These are phyloP conservation scores for Verticillium nonalfalfae DNA, from an alignment of 2,329 filamentous ascomycete species.

Conservation along the genomic window DNA sequence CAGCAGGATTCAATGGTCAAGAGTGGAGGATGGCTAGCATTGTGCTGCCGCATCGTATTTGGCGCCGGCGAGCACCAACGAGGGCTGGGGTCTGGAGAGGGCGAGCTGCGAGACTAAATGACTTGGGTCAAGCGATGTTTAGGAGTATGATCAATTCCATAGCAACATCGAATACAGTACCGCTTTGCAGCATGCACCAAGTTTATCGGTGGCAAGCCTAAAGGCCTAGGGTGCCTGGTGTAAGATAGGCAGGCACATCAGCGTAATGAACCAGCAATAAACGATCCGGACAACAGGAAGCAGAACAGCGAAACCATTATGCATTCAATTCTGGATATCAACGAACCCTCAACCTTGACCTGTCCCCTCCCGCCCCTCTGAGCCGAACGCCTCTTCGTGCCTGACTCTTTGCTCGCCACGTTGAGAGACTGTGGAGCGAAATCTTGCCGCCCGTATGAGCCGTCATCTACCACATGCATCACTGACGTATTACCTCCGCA, in stretches of 20 bases:
- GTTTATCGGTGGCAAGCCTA: too few relatives aligned
- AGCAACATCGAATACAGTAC: background rate
- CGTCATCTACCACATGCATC: background rate
- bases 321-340: slow-evolving; percentile 1
- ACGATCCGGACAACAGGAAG: too few relatives aligned
- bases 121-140: background rate
- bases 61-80: too few relatives aligned
- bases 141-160: background rate
- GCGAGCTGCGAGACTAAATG: background rate
- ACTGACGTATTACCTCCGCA: background rate
- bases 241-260: too few relatives aligned
- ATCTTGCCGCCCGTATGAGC: too few relatives aligned
- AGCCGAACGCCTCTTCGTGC: background rate
- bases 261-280: too few relatives aligned
- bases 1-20: too few relatives aligned
- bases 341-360: background rate
- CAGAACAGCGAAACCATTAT: background rate
- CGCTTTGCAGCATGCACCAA: background rate
- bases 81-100: too few relatives aligned
- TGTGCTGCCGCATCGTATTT: too few relatives aligned
- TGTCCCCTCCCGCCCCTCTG: background rate
- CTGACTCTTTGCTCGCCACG: background rate
- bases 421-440: background rate
- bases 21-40: too few relatives aligned
- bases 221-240: too few relatives aligned